These are phyloP conservation scores for Ulota crispa DNA, from an alignment of 225 moss, liverwort and hornwort species.

Conservation along the genomic window DNA sequence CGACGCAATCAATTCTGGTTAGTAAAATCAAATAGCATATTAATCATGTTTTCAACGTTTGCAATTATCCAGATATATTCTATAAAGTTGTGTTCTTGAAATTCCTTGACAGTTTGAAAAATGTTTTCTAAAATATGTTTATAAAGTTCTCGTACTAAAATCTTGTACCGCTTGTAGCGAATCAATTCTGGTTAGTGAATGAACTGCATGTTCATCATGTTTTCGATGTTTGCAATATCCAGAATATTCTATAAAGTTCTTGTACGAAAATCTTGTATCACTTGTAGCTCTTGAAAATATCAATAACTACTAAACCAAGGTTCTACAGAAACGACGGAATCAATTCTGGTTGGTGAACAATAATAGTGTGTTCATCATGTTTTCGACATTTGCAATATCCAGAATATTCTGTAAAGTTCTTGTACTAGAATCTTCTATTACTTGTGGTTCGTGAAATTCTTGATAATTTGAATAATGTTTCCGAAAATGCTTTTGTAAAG, in stretches of 20 bases:
- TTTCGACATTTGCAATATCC: not conserved
- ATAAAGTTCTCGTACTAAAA: not conserved
- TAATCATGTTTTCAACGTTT: not conserved
- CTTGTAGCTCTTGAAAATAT: not conserved
- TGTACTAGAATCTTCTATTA: no score
- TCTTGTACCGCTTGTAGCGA: not conserved
- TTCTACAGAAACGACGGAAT: no score
- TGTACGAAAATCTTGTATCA: no score
- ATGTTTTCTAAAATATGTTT: not conserved
- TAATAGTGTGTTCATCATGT: not conserved
- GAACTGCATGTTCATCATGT: not conserved
- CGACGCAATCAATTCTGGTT: not conserved
- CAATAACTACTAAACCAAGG: not conserved
- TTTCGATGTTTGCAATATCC: not conserved
- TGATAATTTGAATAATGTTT: not conserved
- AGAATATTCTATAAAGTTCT: not conserved
- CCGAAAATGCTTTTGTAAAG: not conserved
- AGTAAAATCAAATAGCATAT: not conserved
- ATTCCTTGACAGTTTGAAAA: not conserved
- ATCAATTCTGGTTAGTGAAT: not conserved
- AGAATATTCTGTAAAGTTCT: not conserved
- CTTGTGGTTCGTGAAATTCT: not conserved
- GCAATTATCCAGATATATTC: not conserved
- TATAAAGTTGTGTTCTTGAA: not conserved
- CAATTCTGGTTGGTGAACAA: not conserved